phyloP scores from a whole-genome alignment of 805 yeast species.

The Yamadazyma endophytica region DNA sequence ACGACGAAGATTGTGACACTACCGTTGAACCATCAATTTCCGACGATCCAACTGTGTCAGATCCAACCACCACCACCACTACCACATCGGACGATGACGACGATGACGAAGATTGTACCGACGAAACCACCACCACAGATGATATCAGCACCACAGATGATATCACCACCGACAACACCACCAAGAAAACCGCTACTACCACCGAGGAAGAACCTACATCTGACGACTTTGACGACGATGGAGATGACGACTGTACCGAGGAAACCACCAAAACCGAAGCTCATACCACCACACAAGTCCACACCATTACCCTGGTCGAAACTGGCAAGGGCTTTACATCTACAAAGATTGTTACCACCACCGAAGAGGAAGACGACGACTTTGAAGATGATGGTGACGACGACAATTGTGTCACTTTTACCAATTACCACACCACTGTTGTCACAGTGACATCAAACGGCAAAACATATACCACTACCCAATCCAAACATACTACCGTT shows the following conservation, averaged over 20 bases:
- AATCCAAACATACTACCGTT: conserved; percentile 3
- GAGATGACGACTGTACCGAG: conserved; percentile 5
- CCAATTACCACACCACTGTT: conserved; percentile 8
- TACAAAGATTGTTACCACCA: conserved; percentile 5
- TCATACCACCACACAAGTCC: neutral
- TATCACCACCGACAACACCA: conserved; percentile 2
- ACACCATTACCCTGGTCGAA: too few relatives aligned
- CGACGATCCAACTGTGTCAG: neutral
- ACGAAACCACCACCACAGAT: conserved; percentile 3
- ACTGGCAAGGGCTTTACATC: too few relatives aligned
- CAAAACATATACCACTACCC: conserved; percentile 11
- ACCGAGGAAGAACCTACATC: conserved; percentile 5
- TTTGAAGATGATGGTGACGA: conserved; percentile 8
- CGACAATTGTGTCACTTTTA: conserved; percentile 12
- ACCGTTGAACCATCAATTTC: neutral
- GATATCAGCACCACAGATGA: conserved; percentile 1
- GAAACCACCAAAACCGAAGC: conserved; percentile 1
- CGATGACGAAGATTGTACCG: conserved; percentile 11
- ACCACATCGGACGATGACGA: conserved; percentile 8
- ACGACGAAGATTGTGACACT: conserved; percentile 12
- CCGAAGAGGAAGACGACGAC: conserved; percentile 3
- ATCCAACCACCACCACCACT: conserved; percentile 1
- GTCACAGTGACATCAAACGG: conserved; percentile 11
- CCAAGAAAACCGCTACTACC: conserved; percentile 5
- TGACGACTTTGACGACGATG: conserved; percentile 9